phyloP scores from a whole-genome alignment of 805 yeast species.

The Myxozyma neotropica region DNA sequence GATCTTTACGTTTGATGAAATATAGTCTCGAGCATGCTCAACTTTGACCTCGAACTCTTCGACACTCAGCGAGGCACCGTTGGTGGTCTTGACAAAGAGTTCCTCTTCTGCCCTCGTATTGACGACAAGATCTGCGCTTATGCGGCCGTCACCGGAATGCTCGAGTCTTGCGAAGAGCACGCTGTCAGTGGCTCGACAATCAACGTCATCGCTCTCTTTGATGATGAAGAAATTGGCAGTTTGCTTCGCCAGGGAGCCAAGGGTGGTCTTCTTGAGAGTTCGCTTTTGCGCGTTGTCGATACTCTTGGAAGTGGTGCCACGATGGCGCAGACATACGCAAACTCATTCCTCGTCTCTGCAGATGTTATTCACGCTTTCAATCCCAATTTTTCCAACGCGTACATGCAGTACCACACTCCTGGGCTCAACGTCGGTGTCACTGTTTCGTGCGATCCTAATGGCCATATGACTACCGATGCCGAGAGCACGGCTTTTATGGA shows the following conservation, averaged over 20 bases:
- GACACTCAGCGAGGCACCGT: conserved; percentile 78
- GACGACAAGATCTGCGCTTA: conserved; percentile 84
- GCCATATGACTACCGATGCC: conserved; percentile 80
- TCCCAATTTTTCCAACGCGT: conserved; percentile 62
- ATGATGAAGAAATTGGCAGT: conserved; percentile 85
- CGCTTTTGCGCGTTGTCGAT: conserved; percentile 52
- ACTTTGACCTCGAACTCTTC: conserved; percentile 74
- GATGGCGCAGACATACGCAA: conserved; percentile 51
- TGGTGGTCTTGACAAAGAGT: conserved; percentile 78
- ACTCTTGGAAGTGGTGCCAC: conserved; percentile 40
- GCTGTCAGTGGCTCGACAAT: conserved; percentile 41
- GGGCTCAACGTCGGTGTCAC: conserved; percentile 76
- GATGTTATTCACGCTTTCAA: conserved; percentile 82
- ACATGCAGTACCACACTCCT: conserved; percentile 78
- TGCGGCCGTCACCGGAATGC: conserved; percentile 65
- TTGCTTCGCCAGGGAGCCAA: conserved; percentile 78
- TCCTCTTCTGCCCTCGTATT: conserved; percentile 77
- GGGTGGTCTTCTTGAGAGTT: conserved; percentile 70
- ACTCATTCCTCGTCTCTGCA: conserved; percentile 77
- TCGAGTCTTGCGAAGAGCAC: conserved; percentile 48
- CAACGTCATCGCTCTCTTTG: conserved; percentile 66
- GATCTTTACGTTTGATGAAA: conserved; percentile 40
- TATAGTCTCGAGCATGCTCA: conserved; percentile 64
- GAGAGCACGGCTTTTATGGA: conserved; percentile 71
- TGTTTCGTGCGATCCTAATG: conserved; percentile 73